Evolutionary conservation across 306 rosid genomes (phyloP), one percentile per base, ranked within the genome.

Genomic region (Clitoria ternatea): DNA sequence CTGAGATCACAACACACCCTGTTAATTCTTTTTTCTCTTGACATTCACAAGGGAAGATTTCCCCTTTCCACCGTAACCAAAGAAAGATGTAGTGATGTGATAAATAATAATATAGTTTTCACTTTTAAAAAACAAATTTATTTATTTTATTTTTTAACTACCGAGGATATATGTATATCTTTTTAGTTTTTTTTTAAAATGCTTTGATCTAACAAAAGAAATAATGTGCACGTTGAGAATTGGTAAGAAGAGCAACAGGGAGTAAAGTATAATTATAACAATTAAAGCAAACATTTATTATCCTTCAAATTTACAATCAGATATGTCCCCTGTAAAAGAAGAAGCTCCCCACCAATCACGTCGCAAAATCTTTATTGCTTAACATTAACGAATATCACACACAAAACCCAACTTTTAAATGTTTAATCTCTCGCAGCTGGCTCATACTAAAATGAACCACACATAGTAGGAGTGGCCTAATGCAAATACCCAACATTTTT

Each of bases 311-410:
- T 27, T 44, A 64, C 50, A 69, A 22, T 48, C 61, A 66, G 53
- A 32, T 74, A 22, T 53, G 75, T 68, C 55, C 74, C 79, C 80
- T n/a, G 60, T 74, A 72, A 74, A 72, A 77, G 76, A 75, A 63
- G 68, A 87, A 63, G 0, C 7, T 50, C 4, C 29, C 85, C 89
- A 78, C 82, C 79, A 85, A 86, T 86, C 87, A 84, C 97, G 97
- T 81, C 62, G 15, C 53, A 17, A 13, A 54, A n/a, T n/a, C 74
- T 72, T 78, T 70, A 86, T 77, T 57, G 72, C 59, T 42, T 66
- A 47, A 45, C 76, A 48, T 19, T 33, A 63, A 33, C n/a, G n/a
- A n/a, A n/a, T n/a, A n/a, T n/a, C n/a, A n/a, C 52, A 62, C 14
- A 39, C 4, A 33, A 70, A 13, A 54, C 1, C 24, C 9, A 33